Evolutionary conservation across 768 basidiomycete species (phyloP).

Genomic region (Russula compacta): DNA sequence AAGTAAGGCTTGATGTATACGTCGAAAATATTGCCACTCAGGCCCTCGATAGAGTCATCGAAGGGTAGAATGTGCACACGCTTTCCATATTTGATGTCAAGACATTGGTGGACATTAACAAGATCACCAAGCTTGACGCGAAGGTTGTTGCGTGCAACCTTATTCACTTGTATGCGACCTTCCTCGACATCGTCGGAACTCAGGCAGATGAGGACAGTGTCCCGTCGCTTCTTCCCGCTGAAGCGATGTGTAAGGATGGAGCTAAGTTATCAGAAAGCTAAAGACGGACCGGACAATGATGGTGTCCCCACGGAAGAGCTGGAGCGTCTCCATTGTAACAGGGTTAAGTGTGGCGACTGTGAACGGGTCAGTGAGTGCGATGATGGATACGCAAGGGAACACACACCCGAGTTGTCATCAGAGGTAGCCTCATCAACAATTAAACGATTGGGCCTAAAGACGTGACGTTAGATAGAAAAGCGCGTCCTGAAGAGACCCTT

Average conservation of each 20-base stretch:
- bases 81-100: constrained; percentile 99
- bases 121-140: constrained; percentile 97
- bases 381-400: neutral
- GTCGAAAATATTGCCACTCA: constrained; percentile 97
- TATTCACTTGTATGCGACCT: constrained; percentile 97
- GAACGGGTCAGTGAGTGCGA: neutral
- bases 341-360: constrained; percentile 91
- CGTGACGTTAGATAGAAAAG: constrained; percentile 13
- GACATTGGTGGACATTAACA: constrained; percentile 90
- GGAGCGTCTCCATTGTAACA: constrained; percentile 89
- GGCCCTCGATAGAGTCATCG: constrained; percentile 95
- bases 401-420: constrained; percentile 91
- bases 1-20: constrained; percentile 99
- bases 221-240: constrained; percentile 95
- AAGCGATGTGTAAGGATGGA: neutral
- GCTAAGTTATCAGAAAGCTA: neutral
- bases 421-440: constrained; percentile 91
- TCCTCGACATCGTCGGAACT: constrained; percentile 96
- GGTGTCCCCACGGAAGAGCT: constrained; percentile 94
- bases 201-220: constrained; percentile 95
- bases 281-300: constrained; percentile 76
- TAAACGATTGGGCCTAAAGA: constrained; percentile 82
- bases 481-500: constrained; percentile 10
- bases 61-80: constrained; percentile 95
- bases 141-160: constrained; percentile 98